These are phyloP conservation scores for Diaporthe vexans DNA, from an alignment of 2,329 filamentous ascomycete species.

Conservation along the genomic window DNA sequence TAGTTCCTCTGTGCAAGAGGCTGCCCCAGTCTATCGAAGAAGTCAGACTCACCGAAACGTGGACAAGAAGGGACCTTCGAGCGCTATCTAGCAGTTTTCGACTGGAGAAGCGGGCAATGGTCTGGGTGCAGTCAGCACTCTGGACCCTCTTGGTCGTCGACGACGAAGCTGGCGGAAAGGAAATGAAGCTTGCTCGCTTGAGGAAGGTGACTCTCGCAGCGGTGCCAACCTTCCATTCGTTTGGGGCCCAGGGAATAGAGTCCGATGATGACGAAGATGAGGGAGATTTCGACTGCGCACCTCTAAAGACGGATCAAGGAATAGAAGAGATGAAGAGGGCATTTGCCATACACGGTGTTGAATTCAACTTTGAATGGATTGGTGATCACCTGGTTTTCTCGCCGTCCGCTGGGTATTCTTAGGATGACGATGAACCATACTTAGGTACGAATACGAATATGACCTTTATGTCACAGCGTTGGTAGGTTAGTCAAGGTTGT, in stretches of 20 bases:
- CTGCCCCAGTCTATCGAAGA: constrained; percentile 5
- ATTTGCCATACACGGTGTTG: background rate
- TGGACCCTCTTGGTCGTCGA: background rate
- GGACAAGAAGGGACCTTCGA: background rate
- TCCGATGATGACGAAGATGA: background rate
- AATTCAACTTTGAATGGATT: background rate
- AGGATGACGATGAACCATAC: background rate
- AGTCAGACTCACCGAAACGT: constrained; percentile 5
- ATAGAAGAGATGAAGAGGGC: background rate
- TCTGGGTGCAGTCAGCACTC: background rate
- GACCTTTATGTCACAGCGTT: too few relatives aligned
- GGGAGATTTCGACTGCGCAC: background rate
- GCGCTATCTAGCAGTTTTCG: background rate
- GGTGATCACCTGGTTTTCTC: background rate
- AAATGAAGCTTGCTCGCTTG: background rate
- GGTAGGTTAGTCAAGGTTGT: too few relatives aligned
- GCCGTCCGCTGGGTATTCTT: background rate
- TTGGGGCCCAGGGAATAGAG: background rate
- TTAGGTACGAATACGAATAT: background rate
- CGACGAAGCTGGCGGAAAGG: background rate
- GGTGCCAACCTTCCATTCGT: background rate
- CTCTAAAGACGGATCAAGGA: background rate
- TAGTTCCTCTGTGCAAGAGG: background rate
- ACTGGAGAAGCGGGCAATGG: constrained; percentile 2
- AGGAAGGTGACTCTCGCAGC: background rate